Percentiles rank a stretch among this genome's conserved stretches.
These are phyloP conservation scores for Sanghuangporus baumii DNA, from an alignment of 1,284 basidiomycete genomes.

Conservation along the genomic window DNA sequence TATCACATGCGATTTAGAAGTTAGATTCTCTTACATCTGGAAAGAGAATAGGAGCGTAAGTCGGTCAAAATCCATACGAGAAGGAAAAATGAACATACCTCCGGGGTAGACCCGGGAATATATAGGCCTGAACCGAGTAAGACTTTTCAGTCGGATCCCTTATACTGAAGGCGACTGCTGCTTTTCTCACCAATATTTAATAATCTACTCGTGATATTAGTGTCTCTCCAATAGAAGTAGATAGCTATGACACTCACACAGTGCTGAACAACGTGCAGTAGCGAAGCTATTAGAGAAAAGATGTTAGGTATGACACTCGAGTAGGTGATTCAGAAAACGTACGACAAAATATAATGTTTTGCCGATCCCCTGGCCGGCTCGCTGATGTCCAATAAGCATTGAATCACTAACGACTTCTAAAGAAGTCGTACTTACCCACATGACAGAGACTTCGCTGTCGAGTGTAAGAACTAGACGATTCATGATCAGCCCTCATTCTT, in stretches of 20 bases:
- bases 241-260: not conserved
- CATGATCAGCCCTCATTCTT: not conserved
- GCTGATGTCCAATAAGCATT: not conserved
- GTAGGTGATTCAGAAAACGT: not conserved
- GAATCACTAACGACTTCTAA: not conserved
- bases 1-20: not conserved
- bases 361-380: not conserved
- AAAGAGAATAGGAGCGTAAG: not conserved
- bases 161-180: not conserved
- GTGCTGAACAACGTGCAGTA: slow-evolving; percentile 3
- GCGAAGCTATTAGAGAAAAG: not conserved
- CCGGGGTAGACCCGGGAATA: not conserved
- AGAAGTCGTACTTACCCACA: not conserved
- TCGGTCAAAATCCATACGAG: not conserved
- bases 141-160: not conserved
- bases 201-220: not conserved
- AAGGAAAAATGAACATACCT: not conserved
- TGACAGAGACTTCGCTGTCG: not conserved
- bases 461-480: not conserved
- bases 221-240: not conserved
- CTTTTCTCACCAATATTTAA: not conserved
- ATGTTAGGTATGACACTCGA: not conserved
- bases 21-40: not conserved
- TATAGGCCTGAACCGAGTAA: not conserved
- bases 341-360: slow-evolving; percentile 3